A percentile compares a stretch with the other conserved stretches of the same genome.
These are phyloP conservation scores for Alternaria brassicicola DNA, from an alignment of 2,329 filamentous ascomycete genomes.

Conservation along the genomic window DNA sequence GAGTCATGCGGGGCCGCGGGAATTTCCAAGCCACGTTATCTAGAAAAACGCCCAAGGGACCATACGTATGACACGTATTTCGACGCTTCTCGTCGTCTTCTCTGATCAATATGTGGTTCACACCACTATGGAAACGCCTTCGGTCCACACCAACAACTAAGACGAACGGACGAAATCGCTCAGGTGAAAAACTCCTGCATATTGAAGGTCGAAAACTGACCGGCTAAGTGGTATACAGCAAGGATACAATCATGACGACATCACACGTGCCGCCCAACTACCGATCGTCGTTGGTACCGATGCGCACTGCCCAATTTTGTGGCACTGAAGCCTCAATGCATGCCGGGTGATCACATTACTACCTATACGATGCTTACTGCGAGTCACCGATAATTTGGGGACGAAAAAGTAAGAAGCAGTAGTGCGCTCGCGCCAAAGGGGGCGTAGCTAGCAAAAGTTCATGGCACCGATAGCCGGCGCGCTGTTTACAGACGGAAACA, in stretches of 20 bases:
- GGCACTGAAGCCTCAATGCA: not conserved
- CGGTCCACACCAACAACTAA: not conserved
- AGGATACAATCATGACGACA: not conserved
- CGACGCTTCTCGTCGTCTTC: not conserved
- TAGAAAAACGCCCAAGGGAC: not conserved
- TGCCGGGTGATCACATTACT: not conserved
- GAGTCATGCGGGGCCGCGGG: conserved; percentile 7
- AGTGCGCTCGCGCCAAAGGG: not conserved
- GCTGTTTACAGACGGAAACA: not conserved
- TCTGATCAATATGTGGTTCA: not conserved
- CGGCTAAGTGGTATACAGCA: not conserved
- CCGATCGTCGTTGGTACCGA: conserved; percentile 1
- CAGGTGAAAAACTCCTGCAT: not conserved
- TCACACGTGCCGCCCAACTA: not conserved
- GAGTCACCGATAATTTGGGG: not conserved
- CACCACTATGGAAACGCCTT: not conserved
- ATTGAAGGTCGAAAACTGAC: not conserved
- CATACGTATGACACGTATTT: not conserved
- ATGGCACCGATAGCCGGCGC: not conserved
- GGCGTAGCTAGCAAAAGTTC: not conserved
- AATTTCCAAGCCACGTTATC: conserved; percentile 2
- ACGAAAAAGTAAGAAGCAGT: not conserved
- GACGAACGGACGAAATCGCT: not conserved
- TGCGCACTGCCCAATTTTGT: not conserved
- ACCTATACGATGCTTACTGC: not conserved